Evolutionary conservation across 2,329 filamentous ascomycete genomes (phyloP).

Genomic region (Macrophomina tecta): DNA sequence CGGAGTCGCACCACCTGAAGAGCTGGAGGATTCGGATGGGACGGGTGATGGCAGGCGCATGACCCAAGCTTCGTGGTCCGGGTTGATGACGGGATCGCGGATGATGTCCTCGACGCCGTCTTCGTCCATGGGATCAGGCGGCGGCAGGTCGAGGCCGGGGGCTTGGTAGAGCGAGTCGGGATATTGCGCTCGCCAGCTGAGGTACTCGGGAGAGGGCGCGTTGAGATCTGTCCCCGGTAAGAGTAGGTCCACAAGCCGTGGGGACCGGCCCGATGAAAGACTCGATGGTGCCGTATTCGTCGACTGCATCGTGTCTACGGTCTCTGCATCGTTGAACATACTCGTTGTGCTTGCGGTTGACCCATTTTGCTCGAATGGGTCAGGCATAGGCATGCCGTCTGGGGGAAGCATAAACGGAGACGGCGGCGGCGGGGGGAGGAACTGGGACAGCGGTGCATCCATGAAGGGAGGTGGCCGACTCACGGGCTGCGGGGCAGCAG

Average conservation of each 20-base stretch:
- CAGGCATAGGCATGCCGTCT: slow-evolving; percentile 37
- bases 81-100: slow-evolving; percentile 45
- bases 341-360: slow-evolving; percentile 44
- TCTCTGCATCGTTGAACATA: slow-evolving; percentile 44
- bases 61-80: slow-evolving; percentile 43
- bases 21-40: slow-evolving; percentile 43
- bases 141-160: slow-evolving; percentile 36
- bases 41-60: slow-evolving; percentile 46
- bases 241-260: slow-evolving; percentile 55
- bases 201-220: slow-evolving; percentile 47
- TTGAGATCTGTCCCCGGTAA: slow-evolving; percentile 56
- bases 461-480: slow-evolving; percentile 17
- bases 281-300: slow-evolving; percentile 42
- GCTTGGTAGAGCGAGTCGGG: slow-evolving; percentile 42
- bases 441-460: slow-evolving; percentile 30
- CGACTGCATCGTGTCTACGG: slow-evolving; percentile 35
- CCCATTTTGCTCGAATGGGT: slow-evolving; percentile 42
- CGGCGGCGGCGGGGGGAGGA: slow-evolving; percentile 28
- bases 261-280: slow-evolving; percentile 54
- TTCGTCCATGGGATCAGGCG: slow-evolving; percentile 38
- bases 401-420: slow-evolving; percentile 37
- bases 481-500: neutral
- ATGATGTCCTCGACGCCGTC: slow-evolving; percentile 63
- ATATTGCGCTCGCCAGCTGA: slow-evolving; percentile 41
- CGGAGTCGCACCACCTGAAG: slow-evolving; percentile 34